Percentiles rank a stretch among this genome's conserved stretches.
These are phyloP conservation scores for Beauveria rudraprayagi DNA, from an alignment of 2,329 filamentous ascomycete genomes.

Conservation along the genomic window DNA sequence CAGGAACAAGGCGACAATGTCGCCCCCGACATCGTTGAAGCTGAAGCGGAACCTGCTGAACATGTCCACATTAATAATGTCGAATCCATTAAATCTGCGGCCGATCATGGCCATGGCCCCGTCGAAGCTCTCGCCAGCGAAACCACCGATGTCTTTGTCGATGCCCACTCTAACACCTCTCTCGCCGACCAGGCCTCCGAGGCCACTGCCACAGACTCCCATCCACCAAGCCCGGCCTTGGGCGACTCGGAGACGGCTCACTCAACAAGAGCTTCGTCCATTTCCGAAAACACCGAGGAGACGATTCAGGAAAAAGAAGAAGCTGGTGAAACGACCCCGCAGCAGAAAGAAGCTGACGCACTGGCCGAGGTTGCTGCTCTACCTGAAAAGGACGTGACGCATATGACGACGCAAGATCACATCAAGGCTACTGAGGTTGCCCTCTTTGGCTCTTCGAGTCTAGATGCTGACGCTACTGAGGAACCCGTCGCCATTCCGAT, in stretches of 20 bases:
- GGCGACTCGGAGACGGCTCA: constrained; percentile 46
- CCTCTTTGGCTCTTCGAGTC: constrained; percentile 14
- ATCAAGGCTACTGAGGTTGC: constrained; percentile 14
- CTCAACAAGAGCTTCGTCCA: constrained; percentile 55
- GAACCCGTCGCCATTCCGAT: constrained; percentile 23
- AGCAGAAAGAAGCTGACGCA: constrained; percentile 13
- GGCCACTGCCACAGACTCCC: constrained; percentile 46
- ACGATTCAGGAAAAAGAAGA: constrained; percentile 37
- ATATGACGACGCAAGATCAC: constrained; percentile 4
- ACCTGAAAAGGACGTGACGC: background rate
- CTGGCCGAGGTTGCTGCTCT: background rate
- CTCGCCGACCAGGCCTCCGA: constrained; percentile 40
- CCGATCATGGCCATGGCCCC: constrained; percentile 23
- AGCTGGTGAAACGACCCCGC: background rate
- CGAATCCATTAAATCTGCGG: background rate
- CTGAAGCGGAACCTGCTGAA: constrained; percentile 12
- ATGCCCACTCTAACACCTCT: constrained; percentile 32
- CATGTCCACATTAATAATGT: background rate
- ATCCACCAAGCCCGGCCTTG: constrained; percentile 47
- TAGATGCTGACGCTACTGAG: background rate
- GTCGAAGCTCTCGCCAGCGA: constrained; percentile 41
- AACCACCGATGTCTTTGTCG: constrained; percentile 27
- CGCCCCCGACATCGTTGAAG: constrained; percentile 17
- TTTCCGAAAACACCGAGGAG: constrained; percentile 56
- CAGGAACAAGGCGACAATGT: constrained; percentile 18